Percentiles rank a stretch among this genome's conserved stretches.
phyloP scores from a whole-genome alignment of 805 yeast genomes.

The Yamadazyma kitorensis region DNA sequence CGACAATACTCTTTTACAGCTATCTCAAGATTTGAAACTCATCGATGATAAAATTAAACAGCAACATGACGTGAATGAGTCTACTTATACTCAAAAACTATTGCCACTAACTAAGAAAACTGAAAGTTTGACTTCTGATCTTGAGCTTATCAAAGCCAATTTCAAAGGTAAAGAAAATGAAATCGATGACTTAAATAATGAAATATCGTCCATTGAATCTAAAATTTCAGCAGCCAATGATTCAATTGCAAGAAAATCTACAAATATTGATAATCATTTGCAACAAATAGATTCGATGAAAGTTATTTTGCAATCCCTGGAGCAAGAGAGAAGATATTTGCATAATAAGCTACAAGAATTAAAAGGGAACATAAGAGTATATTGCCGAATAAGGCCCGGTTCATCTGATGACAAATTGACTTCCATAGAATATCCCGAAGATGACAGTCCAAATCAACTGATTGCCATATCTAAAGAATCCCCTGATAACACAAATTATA shows the following conservation, averaged over 20 bases:
- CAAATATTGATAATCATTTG: constrained; percentile 3
- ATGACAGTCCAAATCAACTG: constrained; percentile 35
- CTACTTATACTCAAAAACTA: not conserved
- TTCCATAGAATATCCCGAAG: constrained; percentile 18
- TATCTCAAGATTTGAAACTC: not conserved
- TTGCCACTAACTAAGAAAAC: not conserved
- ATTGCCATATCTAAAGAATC: constrained; percentile 23
- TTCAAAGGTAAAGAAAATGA: constrained; percentile 10
- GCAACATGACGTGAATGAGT: not conserved
- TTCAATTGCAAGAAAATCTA: constrained; percentile 9
- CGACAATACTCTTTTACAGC: not conserved
- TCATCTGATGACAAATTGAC: constrained; percentile 11
- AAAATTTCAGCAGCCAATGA: not conserved
- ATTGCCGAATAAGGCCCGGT: constrained; percentile 77
- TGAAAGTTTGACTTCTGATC: not conserved
- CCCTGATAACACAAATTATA: constrained; percentile 6
- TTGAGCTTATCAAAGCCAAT: not conserved
- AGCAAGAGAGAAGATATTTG: constrained; percentile 54
- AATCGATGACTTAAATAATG: constrained; percentile 3
- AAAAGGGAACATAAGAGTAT: constrained; percentile 89
- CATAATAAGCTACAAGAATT: constrained; percentile 80
- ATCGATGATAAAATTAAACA: not conserved
- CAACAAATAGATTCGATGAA: constrained; percentile 16
- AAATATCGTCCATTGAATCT: constrained; percentile 5
- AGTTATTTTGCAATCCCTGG: constrained; percentile 45